Conservation (phyloP, 2,329 filamentous ascomycete species). For the Capronia americana region DNA sequence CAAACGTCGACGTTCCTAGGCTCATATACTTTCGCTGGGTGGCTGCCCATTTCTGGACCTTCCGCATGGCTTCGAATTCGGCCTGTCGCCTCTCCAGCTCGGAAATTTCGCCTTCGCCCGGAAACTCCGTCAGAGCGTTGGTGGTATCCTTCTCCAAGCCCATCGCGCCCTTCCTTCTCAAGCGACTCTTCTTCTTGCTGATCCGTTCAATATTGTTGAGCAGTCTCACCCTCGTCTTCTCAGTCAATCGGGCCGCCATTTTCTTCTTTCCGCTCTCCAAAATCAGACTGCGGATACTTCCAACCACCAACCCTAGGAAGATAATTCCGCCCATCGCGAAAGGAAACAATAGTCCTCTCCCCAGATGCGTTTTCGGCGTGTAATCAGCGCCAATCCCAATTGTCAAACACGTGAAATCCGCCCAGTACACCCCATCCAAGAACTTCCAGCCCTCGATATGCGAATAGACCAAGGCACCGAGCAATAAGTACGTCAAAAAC, state of each 20-base stretch:
- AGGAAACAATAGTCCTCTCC: conserved; percentile 59
- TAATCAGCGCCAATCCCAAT: conserved; percentile 62
- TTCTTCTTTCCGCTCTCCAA: conserved; percentile 49
- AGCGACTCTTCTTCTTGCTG: conserved; percentile 12
- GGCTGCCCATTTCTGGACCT: conserved; percentile 51
- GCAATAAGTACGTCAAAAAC: conserved; percentile 49
- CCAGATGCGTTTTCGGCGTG: conserved; percentile 57
- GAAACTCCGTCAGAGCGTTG: conserved; percentile 28
- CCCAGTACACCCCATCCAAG: conserved; percentile 62
- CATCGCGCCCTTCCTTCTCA: conserved; percentile 22
- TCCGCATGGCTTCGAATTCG: conserved; percentile 56
- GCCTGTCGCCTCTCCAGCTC: conserved; percentile 41
- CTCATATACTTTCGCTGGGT: conserved; percentile 53
- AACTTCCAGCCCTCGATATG: conserved; percentile 60
- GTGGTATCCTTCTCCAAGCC: conserved; percentile 25
- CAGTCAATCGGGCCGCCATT: conserved; percentile 45
- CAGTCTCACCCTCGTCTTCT: conserved; percentile 45
- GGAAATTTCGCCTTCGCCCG: conserved; percentile 27
- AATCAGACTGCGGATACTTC: conserved; percentile 54
- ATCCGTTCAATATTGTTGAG: conserved; percentile 38
- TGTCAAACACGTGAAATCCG: conserved; percentile 62
- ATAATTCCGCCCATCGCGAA: conserved; percentile 63
- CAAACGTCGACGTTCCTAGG: conserved; percentile 47
- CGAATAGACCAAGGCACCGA: conserved; percentile 49
- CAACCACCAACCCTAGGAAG: conserved; percentile 62